Evolutionary conservation across 805 yeast species (phyloP).

Genomic region (Ogataea chonburiensis): DNA sequence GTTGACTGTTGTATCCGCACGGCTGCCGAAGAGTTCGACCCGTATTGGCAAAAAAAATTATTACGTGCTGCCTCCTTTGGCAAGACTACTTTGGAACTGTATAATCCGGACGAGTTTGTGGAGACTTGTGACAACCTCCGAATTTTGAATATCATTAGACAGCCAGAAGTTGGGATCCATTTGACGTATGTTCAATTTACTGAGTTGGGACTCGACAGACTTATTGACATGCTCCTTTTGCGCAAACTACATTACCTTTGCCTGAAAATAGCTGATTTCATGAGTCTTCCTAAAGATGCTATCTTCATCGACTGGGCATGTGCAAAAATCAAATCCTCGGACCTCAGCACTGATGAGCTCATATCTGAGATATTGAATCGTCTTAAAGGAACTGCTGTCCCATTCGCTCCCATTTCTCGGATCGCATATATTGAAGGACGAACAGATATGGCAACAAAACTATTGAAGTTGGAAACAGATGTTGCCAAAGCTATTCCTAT

Average conservation of each 20-base stretch:
- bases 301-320: constrained; percentile 83
- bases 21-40: constrained; percentile 73
- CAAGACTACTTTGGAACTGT: constrained; percentile 56
- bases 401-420: constrained; percentile 58
- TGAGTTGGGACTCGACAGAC: constrained; percentile 50
- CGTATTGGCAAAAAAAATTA: constrained; percentile 75
- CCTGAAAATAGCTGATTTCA: constrained; percentile 55
- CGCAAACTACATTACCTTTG: constrained; percentile 64
- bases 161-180: constrained; percentile 63
- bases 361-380: constrained; percentile 48
- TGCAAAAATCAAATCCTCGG: constrained; percentile 56
- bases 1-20: constrained; percentile 71
- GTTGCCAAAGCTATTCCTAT: constrained; percentile 60
- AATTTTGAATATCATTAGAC: constrained; percentile 67
- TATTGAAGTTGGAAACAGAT: constrained; percentile 69
- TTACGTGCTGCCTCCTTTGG: constrained; percentile 86
- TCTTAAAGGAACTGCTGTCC: constrained; percentile 43
- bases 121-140: constrained; percentile 59
- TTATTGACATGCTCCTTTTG: constrained; percentile 56
- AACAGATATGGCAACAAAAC: constrained; percentile 56
- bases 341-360: constrained; percentile 59
- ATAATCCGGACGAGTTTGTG: constrained; percentile 61
- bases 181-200: constrained; percentile 58
- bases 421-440: constrained; percentile 84
- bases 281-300: constrained; percentile 44